These are phyloP conservation scores for Jaapia argillacea DNA, from an alignment of 768 basidiomycete genomes.

Conservation along the genomic window DNA sequence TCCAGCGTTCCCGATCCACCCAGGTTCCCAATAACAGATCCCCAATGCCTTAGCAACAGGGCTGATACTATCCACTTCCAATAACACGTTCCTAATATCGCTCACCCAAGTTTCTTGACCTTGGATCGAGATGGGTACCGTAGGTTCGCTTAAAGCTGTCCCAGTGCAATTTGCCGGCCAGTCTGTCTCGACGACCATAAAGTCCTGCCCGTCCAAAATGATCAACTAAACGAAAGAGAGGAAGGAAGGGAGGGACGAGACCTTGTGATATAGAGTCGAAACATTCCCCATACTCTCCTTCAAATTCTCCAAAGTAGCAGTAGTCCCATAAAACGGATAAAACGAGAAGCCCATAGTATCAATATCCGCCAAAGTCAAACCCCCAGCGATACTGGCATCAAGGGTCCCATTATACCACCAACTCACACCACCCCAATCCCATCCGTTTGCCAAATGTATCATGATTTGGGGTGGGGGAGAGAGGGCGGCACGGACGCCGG, in stretches of 20 bases:
- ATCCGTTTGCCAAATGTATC: constrained; percentile 56
- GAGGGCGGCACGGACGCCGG: constrained; percentile 34
- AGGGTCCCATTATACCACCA: constrained; percentile 46
- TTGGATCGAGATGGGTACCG: constrained; percentile 34
- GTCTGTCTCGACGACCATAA: constrained; percentile 57
- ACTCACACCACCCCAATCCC: constrained; percentile 33
- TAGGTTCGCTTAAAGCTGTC: constrained; percentile 35
- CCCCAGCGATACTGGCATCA: constrained; percentile 33
- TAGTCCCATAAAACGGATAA: constrained; percentile 53
- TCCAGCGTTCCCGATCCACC: constrained; percentile 48
- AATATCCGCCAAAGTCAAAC: constrained; percentile 36
- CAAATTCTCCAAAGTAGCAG: constrained; percentile 44
- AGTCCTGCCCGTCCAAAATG: background rate
- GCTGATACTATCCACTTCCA: constrained; percentile 16
- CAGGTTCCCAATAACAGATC: constrained; percentile 58
- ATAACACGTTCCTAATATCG: constrained; percentile 36
- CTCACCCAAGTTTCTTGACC: constrained; percentile 47
- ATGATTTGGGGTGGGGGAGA: constrained; percentile 34
- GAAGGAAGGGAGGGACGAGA: constrained; percentile 6
- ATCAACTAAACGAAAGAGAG: background rate
- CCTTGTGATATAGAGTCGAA: constrained; percentile 39
- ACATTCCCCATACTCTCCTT: constrained; percentile 40
- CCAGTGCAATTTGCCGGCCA: constrained; percentile 41
- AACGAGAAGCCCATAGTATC: constrained; percentile 57
- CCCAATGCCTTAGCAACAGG: constrained; percentile 26